A percentile compares a stretch with the other conserved stretches of the same genome.
phyloP scores from a whole-genome alignment of 441 rosid species.

The Viola pubescens region DNA sequence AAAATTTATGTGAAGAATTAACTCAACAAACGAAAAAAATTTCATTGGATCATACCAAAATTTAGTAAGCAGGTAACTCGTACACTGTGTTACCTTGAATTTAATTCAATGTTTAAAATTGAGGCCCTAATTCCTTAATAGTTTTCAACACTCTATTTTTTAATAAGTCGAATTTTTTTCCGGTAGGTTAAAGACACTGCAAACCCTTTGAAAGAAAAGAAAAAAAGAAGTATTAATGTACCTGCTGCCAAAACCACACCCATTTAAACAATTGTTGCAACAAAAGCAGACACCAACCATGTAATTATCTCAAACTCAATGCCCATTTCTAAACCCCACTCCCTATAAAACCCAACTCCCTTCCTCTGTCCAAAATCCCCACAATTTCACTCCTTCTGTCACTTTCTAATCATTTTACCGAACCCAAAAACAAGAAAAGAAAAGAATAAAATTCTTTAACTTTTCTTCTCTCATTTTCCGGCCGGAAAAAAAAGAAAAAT shows the following conservation, averaged over 20 bases:
- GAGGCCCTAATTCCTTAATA: too few species aligned
- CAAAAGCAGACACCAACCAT: conserved; percentile 19
- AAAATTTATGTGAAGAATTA: too few species aligned
- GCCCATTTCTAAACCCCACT: conserved; percentile 18
- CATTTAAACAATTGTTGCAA: conserved; percentile 4
- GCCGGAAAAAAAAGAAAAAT: conserved; percentile 20
- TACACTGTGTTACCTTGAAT: too few species aligned
- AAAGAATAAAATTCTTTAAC: not conserved
- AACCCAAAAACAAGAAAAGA: not conserved
- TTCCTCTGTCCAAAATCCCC: conserved; percentile 22
- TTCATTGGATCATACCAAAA: too few species aligned
- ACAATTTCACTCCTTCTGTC: conserved; percentile 3
- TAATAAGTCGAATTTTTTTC: too few species aligned
- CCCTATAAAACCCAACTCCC: conserved; percentile 34
- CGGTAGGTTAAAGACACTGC: too few species aligned
- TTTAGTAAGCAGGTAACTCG: too few species aligned
- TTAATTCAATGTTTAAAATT: too few species aligned
- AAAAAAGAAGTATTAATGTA: not conserved
- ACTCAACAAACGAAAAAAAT: too few species aligned
- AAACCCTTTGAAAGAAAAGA: too few species aligned
- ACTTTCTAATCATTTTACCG: too few species aligned
- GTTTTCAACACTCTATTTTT: too few species aligned
- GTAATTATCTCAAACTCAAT: conserved; percentile 34
- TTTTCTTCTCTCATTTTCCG: not conserved
- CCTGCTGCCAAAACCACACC: conserved; percentile 1